Conservation (phyloP, 306 rosid genomes). For the Leucaena leucocephala region DNA sequence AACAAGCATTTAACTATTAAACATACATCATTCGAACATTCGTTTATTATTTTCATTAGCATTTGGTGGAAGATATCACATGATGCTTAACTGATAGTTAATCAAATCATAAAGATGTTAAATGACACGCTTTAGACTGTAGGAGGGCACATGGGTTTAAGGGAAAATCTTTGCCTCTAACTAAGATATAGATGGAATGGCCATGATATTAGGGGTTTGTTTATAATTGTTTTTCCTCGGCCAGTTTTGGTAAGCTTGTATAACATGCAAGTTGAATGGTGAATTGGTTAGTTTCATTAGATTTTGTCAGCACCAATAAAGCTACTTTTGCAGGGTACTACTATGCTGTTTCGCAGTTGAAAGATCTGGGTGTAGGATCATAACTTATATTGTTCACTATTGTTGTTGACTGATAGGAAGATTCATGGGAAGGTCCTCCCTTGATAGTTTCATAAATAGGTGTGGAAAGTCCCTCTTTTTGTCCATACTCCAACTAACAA, state of each 20-base stretch:
- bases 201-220: neutral
- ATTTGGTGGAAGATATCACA: neutral
- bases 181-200: neutral
- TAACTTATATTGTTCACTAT: slow-evolving; percentile 57
- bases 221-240: neutral
- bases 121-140: neutral
- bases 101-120: neutral
- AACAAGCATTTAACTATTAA: neutral
- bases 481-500: slow-evolving; percentile 70
- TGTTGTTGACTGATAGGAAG: slow-evolving; percentile 70
- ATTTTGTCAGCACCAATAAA: neutral
- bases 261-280: neutral
- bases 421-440: slow-evolving; percentile 85
- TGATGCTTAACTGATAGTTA: neutral
- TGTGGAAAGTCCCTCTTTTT: slow-evolving; percentile 62
- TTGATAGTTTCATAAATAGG: slow-evolving; percentile 88
- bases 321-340: neutral
- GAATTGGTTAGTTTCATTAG: neutral
- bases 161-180: neutral
- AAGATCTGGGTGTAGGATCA: slow-evolving; percentile 62
- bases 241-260: neutral
- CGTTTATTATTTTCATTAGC: no score
- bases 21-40: neutral
- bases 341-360: neutral
- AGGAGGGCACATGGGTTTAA: neutral